Evolutionary conservation across 176 grass and related monocot species (phyloP).

Genomic region (Echinochloa phyllopogon): DNA sequence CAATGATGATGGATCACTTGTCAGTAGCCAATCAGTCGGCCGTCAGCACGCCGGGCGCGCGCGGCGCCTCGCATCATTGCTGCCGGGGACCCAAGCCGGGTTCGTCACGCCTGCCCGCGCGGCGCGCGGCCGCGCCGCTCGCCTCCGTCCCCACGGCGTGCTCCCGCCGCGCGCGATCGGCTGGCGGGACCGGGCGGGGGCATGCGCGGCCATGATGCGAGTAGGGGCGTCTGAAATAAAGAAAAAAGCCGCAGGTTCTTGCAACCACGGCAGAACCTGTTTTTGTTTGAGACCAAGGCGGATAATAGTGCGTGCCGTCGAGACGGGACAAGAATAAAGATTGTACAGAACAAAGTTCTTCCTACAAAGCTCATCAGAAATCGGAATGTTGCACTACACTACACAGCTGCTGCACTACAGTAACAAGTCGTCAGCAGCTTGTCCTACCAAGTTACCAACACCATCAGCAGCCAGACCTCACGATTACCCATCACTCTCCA

Average conservation of each 20-base stretch:
- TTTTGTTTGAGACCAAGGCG: not conserved
- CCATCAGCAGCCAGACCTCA: too few species aligned
- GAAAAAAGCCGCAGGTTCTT: too few species aligned
- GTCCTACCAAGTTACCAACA: too few species aligned
- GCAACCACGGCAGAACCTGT: too few species aligned
- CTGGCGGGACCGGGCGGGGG: not conserved
- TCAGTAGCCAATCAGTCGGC: not conserved
- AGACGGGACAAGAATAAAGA: not conserved
- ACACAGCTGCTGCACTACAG: not conserved
- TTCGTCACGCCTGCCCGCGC: not conserved
- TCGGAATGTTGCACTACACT: not conserved
- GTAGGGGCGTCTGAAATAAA: too few species aligned
- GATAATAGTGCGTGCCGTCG: not conserved
- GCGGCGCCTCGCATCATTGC: not conserved
- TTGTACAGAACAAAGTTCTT: not conserved
- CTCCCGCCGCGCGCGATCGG: conserved; percentile 11
- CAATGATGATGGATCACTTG: not conserved
- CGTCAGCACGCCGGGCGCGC: not conserved
- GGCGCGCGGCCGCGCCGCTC: not conserved
- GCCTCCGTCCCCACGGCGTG: not conserved
- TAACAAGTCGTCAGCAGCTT: not conserved
- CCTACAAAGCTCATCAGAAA: not conserved
- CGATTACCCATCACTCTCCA: too few species aligned
- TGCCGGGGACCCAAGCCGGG: conserved; percentile 3
- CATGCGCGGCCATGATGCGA: too few species aligned